Evolutionary conservation across 2,329 filamentous ascomycete species (phyloP), one percentile per base, ranked within the genome.

Genomic region (Pseudogymnoascus sp.): DNA sequence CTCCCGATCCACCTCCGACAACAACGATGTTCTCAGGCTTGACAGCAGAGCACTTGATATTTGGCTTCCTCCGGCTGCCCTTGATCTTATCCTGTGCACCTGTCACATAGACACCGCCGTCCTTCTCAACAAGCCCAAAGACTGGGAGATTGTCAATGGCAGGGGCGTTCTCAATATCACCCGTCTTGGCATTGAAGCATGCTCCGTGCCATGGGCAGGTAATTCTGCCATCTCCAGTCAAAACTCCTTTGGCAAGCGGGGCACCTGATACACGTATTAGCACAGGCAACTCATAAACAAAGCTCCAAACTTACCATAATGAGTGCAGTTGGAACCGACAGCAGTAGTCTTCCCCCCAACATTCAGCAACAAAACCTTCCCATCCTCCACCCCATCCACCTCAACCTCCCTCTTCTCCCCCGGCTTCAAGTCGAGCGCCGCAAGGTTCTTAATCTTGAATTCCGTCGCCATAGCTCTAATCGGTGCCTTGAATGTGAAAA

Each of bases 181-280:
- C 94, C 5, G 89, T 95, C 61, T 82, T 82, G 65, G 90, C 85
- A 65, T 91, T 94, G 77, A 97, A 99, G 79, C 94, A 99, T 62
- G 94, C 94, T 77, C 93, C 93, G 73, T 97, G 93, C 94, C 94
- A 97, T 3, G 93, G 91, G 73, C 94, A 99, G 6, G 90, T 96
- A 64, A 99, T 75, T 58, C 91, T 82, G 4, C 94, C 94, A 67
- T 89, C 86, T 2, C 84, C 83, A 6, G 90, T 90, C 65, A 99
- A 76, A 6, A 97, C 86, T 60, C 94, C 94, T 67, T 93, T 91
- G 60, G 86, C 84, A 66, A 99, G 76, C 12, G 94, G 94, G 39
- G 93, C 94, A 35, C 94, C 57, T 58, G 3, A 11, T 12, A 4
- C 7, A n/a, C 28, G 6, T 53, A 8, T 53, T 30, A 53, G 43